A percentile compares a stretch with the other conserved stretches of the same genome.
Conservation (phyloP, 768 basidiomycete species). For the Phylloporus rhodoxanthus region DNA sequence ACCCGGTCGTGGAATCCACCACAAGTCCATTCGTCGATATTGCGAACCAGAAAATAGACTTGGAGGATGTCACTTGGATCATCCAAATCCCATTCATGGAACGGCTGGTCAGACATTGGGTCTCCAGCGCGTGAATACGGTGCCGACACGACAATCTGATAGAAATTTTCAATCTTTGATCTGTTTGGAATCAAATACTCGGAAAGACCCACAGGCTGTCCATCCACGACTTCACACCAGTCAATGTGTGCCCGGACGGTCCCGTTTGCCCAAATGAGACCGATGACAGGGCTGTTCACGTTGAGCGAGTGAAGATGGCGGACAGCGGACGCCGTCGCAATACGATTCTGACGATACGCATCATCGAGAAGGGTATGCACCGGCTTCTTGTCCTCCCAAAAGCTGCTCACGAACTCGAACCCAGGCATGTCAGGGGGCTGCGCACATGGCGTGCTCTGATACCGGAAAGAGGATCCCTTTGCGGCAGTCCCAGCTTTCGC, state of each 20-base stretch:
- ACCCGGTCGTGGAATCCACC: conserved; percentile 38
- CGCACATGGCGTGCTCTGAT: conserved; percentile 45
- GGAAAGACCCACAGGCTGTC: conserved; percentile 30
- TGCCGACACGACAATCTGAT: conserved; percentile 45
- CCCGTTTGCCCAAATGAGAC: conserved; percentile 49
- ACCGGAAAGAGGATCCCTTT: conserved; percentile 44
- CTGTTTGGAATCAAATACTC: background rate
- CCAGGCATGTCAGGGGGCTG: conserved; percentile 41
- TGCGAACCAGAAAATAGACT: conserved; percentile 47
- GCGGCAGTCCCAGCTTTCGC: conserved; percentile 34
- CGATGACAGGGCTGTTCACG: conserved; percentile 44
- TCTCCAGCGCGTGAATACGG: conserved; percentile 34
- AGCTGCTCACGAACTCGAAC: conserved; percentile 49
- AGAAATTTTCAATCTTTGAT: background rate
- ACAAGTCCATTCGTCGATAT: conserved; percentile 50
- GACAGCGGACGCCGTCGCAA: conserved; percentile 45
- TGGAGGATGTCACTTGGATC: conserved; percentile 40
- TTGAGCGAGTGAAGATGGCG: conserved; percentile 47
- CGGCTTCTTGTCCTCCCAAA: conserved; percentile 61
- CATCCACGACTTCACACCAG: conserved; percentile 40
- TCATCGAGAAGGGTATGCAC: conserved; percentile 43
- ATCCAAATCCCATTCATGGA: conserved; percentile 47
- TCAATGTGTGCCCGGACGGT: conserved; percentile 51
- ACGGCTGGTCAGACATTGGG: conserved; percentile 21
- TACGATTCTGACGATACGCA: conserved; percentile 55